These are phyloP conservation scores for Mycena amicta DNA, from an alignment of 768 basidiomycete species.

Conservation along the genomic window DNA sequence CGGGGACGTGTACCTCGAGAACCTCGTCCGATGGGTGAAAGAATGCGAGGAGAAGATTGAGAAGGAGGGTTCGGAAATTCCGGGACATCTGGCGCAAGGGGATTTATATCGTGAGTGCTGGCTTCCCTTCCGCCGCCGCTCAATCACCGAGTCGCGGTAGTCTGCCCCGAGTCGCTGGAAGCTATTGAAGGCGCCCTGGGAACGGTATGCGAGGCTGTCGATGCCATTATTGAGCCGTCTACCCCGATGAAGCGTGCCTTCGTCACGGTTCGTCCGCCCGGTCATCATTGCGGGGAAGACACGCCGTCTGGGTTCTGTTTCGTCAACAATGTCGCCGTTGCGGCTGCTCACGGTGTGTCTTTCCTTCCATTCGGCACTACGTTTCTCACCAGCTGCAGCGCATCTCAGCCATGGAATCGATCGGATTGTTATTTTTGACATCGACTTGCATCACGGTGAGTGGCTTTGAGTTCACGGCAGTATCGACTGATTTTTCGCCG, in stretches of 20 bases:
- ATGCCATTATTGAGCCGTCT: constrained; percentile 48
- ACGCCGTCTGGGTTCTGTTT: constrained; percentile 94
- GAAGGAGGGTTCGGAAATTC: constrained; percentile 73
- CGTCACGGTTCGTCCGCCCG: constrained; percentile 86
- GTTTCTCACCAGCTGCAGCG: constrained; percentile 48
- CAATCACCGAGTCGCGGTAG: constrained; percentile 37
- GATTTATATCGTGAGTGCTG: constrained; percentile 76
- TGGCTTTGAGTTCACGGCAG: too few relatives aligned
- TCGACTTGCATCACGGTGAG: constrained; percentile 89
- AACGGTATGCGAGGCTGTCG: constrained; percentile 87
- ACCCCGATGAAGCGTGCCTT: constrained; percentile 56
- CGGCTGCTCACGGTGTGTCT: constrained; percentile 80
- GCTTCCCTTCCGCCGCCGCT: not conserved
- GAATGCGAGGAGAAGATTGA: constrained; percentile 65
- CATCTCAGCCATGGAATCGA: constrained; percentile 78
- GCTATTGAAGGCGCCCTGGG: constrained; percentile 84
- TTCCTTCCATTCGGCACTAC: not conserved
- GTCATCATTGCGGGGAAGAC: constrained; percentile 93
- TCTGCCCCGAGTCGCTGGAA: constrained; percentile 74
- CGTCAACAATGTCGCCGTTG: constrained; percentile 90
- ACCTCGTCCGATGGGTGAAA: constrained; percentile 58
- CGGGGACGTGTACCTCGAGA: constrained; percentile 66
- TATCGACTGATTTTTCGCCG: not conserved
- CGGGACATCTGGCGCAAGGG: constrained; percentile 66
- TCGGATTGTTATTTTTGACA: constrained; percentile 85